Base-by-base conservation (phyloP, 2,329 filamentous ascomycete genomes). In the Alternaria triticina region DNA sequence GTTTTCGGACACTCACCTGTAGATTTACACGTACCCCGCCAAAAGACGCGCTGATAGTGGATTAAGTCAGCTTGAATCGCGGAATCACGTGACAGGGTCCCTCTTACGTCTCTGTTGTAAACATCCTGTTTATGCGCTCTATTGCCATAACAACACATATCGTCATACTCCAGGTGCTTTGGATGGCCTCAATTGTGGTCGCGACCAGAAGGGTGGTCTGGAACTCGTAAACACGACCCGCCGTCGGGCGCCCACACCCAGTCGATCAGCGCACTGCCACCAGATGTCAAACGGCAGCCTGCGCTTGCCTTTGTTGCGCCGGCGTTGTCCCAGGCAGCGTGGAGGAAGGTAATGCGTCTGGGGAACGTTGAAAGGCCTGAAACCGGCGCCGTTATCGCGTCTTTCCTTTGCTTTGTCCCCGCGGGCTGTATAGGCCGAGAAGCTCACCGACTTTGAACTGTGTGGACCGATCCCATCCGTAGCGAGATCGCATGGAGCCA, bases 361-460 rank as follows among this genome's bases (percentile, higher is more conserved):
- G 68, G 33, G 55, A 52, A 51, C 25, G 52, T 54, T 51, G 57
- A 27, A 58, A 25, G 61, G 12, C 23, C 57, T 56, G 61, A 65
- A 54, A 54, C 62, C 45, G 45, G 59, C 46, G 57, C 57, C 64
- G 64, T 59, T 58, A 57, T 65, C 54, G 60, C 67, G 60, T 64
- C 55, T 65, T 69, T 68, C 62, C 64, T 70, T 71, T 66, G 68
- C 71, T 75, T 74, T 74, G 72, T 74, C 64, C 69, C 66, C 70
- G 70, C 67, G 44, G 64, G 59, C 62, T 56, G 47, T 67, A 50
- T 49, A 64, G 67, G 72, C 66, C 71, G 69, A 74, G 62, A 66
- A 61, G 70, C 74, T 74, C 74, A 75, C 74, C 74, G 75, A 75
- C 75, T 72, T 22, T 22, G 20, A 51, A 65, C 59, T 59, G 57